phyloP scores from a whole-genome alignment of 768 basidiomycete species.

The Sistotremastrum niveocremeum region DNA sequence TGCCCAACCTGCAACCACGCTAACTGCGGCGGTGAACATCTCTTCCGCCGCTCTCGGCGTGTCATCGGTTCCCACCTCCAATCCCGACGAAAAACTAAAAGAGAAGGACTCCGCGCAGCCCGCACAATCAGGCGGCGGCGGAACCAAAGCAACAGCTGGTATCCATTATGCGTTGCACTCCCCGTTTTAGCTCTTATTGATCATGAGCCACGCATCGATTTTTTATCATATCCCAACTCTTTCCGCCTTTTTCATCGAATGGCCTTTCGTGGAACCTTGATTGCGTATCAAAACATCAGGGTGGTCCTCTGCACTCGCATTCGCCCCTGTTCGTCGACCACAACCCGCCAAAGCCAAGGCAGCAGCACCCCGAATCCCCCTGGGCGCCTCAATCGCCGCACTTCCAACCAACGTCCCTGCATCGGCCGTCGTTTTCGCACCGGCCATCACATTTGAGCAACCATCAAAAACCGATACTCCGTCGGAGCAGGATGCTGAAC shows the following conservation, averaged over 20 bases:
- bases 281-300: slow-evolving; percentile 26
- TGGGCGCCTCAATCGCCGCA: slow-evolving; percentile 42
- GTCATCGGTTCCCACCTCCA: background rate
- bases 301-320: slow-evolving; percentile 84
- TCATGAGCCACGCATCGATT: slow-evolving; percentile 20
- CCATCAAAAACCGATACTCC: slow-evolving; percentile 37
- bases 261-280: background rate
- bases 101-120: no score
- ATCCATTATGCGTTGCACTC: slow-evolving; percentile 17
- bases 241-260: background rate
- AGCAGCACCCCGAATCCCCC: slow-evolving; percentile 36
- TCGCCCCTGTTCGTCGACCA: slow-evolving; percentile 65
- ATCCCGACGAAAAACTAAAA: no score
- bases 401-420: slow-evolving; percentile 1
- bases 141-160: slow-evolving; percentile 42
- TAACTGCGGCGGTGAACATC: slow-evolving; percentile 12
- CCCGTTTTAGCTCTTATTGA: slow-evolving; percentile 30
- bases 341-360: slow-evolving; percentile 44
- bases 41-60: background rate
- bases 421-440: slow-evolving; percentile 11
- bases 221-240: slow-evolving; percentile 31
- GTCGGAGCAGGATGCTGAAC: slow-evolving; percentile 17
- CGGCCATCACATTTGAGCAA: slow-evolving; percentile 58
- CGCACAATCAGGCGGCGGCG: slow-evolving; percentile 4
- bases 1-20: slow-evolving; percentile 9